These are phyloP conservation scores for Aspergillus alliaceus DNA, from an alignment of 2,329 filamentous ascomycete genomes.

Conservation along the genomic window DNA sequence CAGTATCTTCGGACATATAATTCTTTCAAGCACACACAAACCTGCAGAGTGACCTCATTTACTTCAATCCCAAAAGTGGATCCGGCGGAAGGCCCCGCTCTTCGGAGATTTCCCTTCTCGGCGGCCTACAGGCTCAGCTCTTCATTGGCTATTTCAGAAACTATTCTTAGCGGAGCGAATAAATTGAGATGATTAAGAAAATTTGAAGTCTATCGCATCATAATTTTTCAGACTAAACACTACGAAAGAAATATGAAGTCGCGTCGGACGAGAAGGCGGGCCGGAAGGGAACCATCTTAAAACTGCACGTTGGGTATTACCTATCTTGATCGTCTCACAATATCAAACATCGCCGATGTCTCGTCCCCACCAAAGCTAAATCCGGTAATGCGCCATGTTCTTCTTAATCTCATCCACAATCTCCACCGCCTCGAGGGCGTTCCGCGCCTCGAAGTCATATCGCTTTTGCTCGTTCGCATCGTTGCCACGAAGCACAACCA, in stretches of 20 bases:
- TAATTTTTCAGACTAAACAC: no score
- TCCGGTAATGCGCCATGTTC: conserved; percentile 51
- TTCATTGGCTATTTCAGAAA: no score
- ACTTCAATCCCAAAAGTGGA: conserved; percentile 11
- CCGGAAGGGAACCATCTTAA: no score
- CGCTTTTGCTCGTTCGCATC: conserved; percentile 65
- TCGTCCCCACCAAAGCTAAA: no score
- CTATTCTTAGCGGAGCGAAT: no score
- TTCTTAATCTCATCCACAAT: conserved; percentile 65
- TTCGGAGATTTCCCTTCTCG: conserved; percentile 6
- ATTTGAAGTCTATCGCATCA: no score
- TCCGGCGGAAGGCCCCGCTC: conserved; percentile 11
- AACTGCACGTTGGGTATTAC: neutral
- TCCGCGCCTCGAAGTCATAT: conserved; percentile 66
- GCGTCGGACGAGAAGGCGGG: no score
- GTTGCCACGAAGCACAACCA: conserved; percentile 60
- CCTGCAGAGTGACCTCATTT: conserved; percentile 20
- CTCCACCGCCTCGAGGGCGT: conserved; percentile 57
- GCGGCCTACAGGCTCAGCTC: no score
- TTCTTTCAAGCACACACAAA: no score
- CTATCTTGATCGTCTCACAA: neutral
- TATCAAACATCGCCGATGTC: neutral
- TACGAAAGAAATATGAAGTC: no score
- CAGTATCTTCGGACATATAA: no score
- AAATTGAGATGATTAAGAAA: no score